A percentile compares a stretch with the other conserved stretches of the same genome.
Conservation (phyloP, 2,329 filamentous ascomycete species). For the Phialophora chinensis region DNA sequence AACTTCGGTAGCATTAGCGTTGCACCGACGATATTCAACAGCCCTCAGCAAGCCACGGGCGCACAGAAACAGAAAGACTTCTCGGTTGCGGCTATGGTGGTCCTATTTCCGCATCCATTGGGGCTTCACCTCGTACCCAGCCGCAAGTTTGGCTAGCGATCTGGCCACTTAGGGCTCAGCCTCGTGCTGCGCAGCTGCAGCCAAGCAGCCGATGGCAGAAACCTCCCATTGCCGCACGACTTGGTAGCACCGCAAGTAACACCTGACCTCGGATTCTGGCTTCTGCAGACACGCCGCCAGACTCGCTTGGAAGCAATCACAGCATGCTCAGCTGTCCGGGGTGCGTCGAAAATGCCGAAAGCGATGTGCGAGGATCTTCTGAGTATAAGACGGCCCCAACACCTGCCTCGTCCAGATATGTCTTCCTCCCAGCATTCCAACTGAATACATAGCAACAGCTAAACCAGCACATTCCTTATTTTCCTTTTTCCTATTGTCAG, state of each 20-base stretch:
- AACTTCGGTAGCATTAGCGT: background rate
- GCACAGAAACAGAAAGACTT: background rate
- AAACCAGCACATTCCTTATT: slow-evolving; percentile 25
- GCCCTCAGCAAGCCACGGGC: slow-evolving; percentile 6
- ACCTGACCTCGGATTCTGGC: slow-evolving; percentile 1
- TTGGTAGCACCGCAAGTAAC: background rate
- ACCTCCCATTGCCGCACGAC: slow-evolving; percentile 1
- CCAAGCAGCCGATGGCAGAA: slow-evolving; percentile 8
- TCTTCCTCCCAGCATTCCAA: slow-evolving; percentile 25
- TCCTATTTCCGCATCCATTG: slow-evolving; percentile 6
- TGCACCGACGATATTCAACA: background rate
- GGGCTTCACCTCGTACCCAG: slow-evolving; percentile 1
- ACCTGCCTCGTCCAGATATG: slow-evolving; percentile 12
- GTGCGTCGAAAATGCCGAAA: background rate
- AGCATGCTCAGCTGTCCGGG: background rate
- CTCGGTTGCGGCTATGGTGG: background rate
- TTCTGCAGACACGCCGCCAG: background rate
- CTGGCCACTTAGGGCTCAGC: slow-evolving; percentile 14
- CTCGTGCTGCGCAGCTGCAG: slow-evolving; percentile 14
- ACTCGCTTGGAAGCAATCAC: background rate
- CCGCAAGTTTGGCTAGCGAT: background rate
- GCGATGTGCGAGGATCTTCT: background rate
- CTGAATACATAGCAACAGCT: slow-evolving; percentile 25
- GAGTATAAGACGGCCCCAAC: slow-evolving; percentile 21
- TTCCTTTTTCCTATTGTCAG: slow-evolving; percentile 22